Evolutionary conservation across 2,329 filamentous ascomycete species (phyloP), one percentile per base, ranked within the genome.

Genomic region (Fusarium sp.): DNA sequence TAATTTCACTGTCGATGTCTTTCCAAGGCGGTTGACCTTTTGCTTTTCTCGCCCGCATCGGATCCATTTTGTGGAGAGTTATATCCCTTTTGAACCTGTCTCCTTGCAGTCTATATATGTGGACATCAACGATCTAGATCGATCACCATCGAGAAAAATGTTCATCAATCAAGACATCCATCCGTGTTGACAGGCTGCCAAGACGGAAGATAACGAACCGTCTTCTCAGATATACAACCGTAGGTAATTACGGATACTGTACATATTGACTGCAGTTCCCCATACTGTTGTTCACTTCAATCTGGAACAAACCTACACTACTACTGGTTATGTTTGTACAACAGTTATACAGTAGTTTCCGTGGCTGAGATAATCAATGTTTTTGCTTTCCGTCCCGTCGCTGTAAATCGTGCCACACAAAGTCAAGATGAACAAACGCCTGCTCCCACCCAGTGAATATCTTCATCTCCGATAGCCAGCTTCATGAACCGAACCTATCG

Each of bases 71-170:
- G 43, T 57, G 59, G 59, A 45, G 40, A 32, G 27, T 28, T 20
- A 34, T 48, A 42, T 61, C 58, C 60, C 32, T 62, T 28, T 37
- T n/a, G 34, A 64, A 23, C n/a, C 30, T 50, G 14, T 59, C 60
- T 51, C 60, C 28, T 34, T 53, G 42, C 34, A 37, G 34, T 12
- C 10, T n/a, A 21, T 27, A 16, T 7, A 41, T 49, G 61, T 49
- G 62, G 54, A 60, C 54, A 37, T 51, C 21, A 28, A 62, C 34
- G 34, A 37, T 37, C n/a, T 27, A 23, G 25, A 28, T 47, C 23
- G 49, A 53, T 42, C 34, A 50, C 41, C 20, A 25, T 43, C 34
- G 23, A 53, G 25, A 28, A 51, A 66, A 54, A 16, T 40, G 23
- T 58, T 64, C 20, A 41, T n/a, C 20, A 23, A 45, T 13, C 20